Evolutionary conservation across 2,329 filamentous ascomycete genomes (phyloP).

Genomic region (Metarhizium album): DNA sequence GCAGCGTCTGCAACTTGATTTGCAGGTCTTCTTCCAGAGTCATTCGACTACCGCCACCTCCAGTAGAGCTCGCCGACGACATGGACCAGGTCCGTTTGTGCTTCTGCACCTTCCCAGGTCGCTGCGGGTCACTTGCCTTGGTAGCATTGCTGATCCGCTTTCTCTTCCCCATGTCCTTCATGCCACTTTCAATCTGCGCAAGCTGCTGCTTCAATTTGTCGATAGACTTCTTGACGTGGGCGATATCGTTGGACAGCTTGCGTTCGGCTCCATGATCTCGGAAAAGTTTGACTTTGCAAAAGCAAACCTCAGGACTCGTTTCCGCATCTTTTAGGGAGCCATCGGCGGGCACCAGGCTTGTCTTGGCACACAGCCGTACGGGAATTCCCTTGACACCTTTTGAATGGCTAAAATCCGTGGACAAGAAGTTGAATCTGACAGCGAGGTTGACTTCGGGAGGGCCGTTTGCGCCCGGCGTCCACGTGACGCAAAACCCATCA

Average conservation of each 20-base stretch:
- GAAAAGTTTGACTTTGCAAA: constrained; percentile 95
- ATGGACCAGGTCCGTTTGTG: constrained; percentile 95
- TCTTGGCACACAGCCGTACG: constrained; percentile 86
- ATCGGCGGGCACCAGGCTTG: constrained; percentile 51
- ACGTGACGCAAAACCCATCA: constrained; percentile 85
- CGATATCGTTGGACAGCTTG: constrained; percentile 88
- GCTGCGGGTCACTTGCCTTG: constrained; percentile 39
- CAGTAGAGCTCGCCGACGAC: constrained; percentile 62
- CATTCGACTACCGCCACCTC: constrained; percentile 31
- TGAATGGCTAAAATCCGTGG: constrained; percentile 96
- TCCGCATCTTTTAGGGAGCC: constrained; percentile 35
- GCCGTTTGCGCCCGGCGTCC: constrained; percentile 64
- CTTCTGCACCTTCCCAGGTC: constrained; percentile 75
- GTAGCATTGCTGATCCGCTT: constrained; percentile 42
- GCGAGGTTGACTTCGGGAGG: constrained; percentile 71
- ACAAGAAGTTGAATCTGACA: constrained; percentile 95
- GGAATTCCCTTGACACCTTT: constrained; percentile 98
- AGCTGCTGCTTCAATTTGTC: constrained; percentile 95
- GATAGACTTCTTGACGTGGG: constrained; percentile 91
- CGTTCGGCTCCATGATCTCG: constrained; percentile 91
- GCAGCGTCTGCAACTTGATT: constrained; percentile 63
- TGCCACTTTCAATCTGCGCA: constrained; percentile 58
- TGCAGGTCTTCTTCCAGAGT: constrained; percentile 65
- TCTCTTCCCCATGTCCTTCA: constrained; percentile 57
- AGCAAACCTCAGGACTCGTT: constrained; percentile 62